These are phyloP conservation scores for Auricularia heimuer DNA, from an alignment of 768 basidiomycete genomes.

Conservation along the genomic window DNA sequence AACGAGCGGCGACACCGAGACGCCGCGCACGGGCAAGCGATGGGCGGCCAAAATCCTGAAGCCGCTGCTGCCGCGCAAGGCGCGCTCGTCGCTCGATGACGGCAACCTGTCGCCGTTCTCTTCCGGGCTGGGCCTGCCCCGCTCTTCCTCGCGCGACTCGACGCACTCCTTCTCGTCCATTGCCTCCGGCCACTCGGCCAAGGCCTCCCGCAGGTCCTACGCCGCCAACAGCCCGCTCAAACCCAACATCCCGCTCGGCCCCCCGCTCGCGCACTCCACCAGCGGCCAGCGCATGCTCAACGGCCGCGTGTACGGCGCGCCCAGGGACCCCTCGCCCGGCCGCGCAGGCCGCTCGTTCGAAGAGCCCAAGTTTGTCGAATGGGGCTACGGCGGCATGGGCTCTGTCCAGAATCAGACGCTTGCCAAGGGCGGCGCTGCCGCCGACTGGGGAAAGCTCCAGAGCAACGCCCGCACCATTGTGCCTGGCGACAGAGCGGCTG, in stretches of 20 bases:
- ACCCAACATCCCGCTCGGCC: slow-evolving; percentile 4
- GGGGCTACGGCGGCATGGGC: slow-evolving; percentile 87
- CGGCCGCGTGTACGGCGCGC: slow-evolving; percentile 67
- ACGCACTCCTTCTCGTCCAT: slow-evolving; percentile 1
- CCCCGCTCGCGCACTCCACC: slow-evolving; percentile 15
- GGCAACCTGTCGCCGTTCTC: slow-evolving; percentile 22
- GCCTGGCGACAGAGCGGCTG: too few species aligned
- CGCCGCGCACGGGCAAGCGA: not conserved
- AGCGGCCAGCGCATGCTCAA: slow-evolving; percentile 65
- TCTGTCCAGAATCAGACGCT: slow-evolving; percentile 23
- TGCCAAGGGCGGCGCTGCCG: slow-evolving; percentile 24
- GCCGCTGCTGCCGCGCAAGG: slow-evolving; percentile 17
- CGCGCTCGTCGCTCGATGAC: slow-evolving; percentile 26
- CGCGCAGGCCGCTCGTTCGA: slow-evolving; percentile 25
- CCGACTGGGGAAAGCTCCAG: slow-evolving; percentile 28
- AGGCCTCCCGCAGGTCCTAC: not conserved
- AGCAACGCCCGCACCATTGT: slow-evolving; percentile 15
- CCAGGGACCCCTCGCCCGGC: slow-evolving; percentile 5
- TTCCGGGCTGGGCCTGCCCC: slow-evolving; percentile 8
- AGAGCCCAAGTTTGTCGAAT: slow-evolving; percentile 83
- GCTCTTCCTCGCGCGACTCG: not conserved
- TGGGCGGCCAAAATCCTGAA: slow-evolving; percentile 1
- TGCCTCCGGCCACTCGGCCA: not conserved
- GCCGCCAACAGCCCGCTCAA: not conserved
- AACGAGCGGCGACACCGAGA: not conserved